Base-by-base conservation (phyloP, 1,284 basidiomycete genomes). In the Trametes hirsuta region DNA sequence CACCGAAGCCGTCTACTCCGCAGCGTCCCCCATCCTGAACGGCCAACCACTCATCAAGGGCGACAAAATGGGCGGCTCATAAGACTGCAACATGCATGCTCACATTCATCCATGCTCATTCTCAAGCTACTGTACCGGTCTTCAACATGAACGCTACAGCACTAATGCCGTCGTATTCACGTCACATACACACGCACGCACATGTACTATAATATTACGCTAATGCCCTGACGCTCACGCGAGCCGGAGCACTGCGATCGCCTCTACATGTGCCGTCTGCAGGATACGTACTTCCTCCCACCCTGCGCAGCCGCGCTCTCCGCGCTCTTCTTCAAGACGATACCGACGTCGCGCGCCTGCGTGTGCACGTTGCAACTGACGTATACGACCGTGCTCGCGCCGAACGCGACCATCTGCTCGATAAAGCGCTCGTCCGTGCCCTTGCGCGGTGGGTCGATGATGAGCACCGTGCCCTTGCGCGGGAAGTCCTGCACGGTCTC, bases 301-400 rank as follows among this genome's bases (percentile, higher is more conserved):
- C 12, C 51, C 4, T 4, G 52, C 30, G 36, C 51, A 41, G 74
- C 72, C 47, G 72, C 69, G 25, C 63, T 69, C 44, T 74, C 71
- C 62, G 78, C 75, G 41, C 79, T 80, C 71, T 18, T 18, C 18
- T 75, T 74, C 58, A 94, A 63, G 24, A 94, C 83, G 74, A 79
- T 82, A n/a, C 90, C 93, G 2, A 95, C 79, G 72, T 95, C 93
- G 66, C 91, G 78, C 22, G 91, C 91, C 76, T 95, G 92, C 11
- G 90, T 92, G 66, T 93, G 91, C 52, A 94, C 96, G 73, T 98
- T 98, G 75, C 97, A 98, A 69, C 90, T 93, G 61, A 97, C 93
- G 73, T 97, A 97, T 55, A 96, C 91, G 56, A 97, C 84, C 10
- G 84, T 87, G 54, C 78, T 76, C 1, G 89, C 84, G 30, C 85